A percentile compares a stretch with the other conserved stretches of the same genome.
phyloP scores from a whole-genome alignment of 257 asterid genomes.

The Nicotiana obtusifolia region DNA sequence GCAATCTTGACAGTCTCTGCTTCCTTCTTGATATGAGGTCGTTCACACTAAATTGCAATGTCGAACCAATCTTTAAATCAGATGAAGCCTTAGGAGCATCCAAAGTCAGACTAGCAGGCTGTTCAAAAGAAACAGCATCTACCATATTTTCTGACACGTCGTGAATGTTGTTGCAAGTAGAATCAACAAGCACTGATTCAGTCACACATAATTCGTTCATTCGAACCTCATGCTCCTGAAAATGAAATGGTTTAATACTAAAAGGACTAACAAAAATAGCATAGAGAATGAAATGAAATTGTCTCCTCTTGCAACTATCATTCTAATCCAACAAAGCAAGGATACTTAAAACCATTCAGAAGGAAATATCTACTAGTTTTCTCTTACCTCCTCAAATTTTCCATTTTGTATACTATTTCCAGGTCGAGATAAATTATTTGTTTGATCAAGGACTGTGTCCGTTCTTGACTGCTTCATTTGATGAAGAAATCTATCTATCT shows the following conservation, averaged over 20 bases:
- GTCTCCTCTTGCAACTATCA: neutral
- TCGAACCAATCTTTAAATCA: slow-evolving; percentile 47
- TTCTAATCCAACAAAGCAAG: neutral
- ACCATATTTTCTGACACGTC: slow-evolving; percentile 19
- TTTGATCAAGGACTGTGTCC: slow-evolving; percentile 13
- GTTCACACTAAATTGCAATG: slow-evolving; percentile 66
- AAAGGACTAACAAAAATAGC: slow-evolving; percentile 1
- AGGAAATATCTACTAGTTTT: neutral
- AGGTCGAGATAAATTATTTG: slow-evolving; percentile 26
- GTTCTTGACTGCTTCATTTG: slow-evolving; percentile 22
- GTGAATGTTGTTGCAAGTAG: slow-evolving; percentile 28
- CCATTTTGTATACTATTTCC: slow-evolving; percentile 17
- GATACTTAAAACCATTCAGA: neutral
- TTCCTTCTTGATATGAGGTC: slow-evolving; percentile 71
- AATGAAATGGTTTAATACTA: slow-evolving; percentile 14
- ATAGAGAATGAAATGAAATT: neutral
- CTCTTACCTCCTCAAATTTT: slow-evolving; percentile 9
- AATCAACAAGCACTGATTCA: slow-evolving; percentile 26
- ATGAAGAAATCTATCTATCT: slow-evolving; percentile 17
- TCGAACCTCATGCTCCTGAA: slow-evolving; percentile 35
- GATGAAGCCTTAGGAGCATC: slow-evolving; percentile 53
- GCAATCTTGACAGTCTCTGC: slow-evolving; percentile 58
- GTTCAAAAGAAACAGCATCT: slow-evolving; percentile 32
- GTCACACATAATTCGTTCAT: slow-evolving; percentile 24
- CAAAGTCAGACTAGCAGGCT: slow-evolving; percentile 26